Evolutionary conservation across 2,329 filamentous ascomycete genomes (phyloP).

Genomic region (Rutstroemia sp.): DNA sequence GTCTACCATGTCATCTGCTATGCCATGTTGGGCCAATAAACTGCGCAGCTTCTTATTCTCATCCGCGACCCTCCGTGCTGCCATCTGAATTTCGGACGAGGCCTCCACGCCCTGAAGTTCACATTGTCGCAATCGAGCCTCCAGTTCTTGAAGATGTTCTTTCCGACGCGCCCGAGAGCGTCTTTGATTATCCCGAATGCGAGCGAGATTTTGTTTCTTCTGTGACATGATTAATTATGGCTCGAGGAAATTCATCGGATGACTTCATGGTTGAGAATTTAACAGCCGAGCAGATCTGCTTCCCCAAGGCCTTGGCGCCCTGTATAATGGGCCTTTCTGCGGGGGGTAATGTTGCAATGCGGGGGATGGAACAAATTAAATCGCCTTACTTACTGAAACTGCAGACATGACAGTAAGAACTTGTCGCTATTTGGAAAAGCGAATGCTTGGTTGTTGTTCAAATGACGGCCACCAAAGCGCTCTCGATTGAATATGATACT

Average conservation of each 20-base stretch:
- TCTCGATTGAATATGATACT: no score
- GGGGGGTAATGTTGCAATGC: no score
- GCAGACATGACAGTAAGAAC: no score
- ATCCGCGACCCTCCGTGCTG: constrained; percentile 58
- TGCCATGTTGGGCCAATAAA: constrained; percentile 50
- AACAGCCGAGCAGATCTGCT: no score
- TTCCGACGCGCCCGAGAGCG: constrained; percentile 67
- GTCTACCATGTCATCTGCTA: constrained; percentile 47
- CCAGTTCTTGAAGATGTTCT: constrained; percentile 65
- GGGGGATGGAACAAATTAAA: no score
- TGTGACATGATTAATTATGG: constrained; percentile 10
- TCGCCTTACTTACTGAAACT: no score
- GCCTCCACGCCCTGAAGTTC: constrained; percentile 61
- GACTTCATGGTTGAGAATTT: background rate
- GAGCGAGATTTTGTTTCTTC: constrained; percentile 36
- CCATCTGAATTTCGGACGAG: constrained; percentile 63
- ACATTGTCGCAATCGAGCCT: constrained; percentile 54
- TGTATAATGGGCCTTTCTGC: no score
- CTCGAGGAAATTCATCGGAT: background rate
- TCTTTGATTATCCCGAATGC: constrained; percentile 70
- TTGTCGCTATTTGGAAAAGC: no score
- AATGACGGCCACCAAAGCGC: no score
- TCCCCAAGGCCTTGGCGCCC: no score
- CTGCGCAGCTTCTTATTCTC: constrained; percentile 60
- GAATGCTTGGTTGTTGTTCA: no score